phyloP scores from a whole-genome alignment of 2,329 filamentous ascomycete genomes.

The Hymenoscyphus infarciens region DNA sequence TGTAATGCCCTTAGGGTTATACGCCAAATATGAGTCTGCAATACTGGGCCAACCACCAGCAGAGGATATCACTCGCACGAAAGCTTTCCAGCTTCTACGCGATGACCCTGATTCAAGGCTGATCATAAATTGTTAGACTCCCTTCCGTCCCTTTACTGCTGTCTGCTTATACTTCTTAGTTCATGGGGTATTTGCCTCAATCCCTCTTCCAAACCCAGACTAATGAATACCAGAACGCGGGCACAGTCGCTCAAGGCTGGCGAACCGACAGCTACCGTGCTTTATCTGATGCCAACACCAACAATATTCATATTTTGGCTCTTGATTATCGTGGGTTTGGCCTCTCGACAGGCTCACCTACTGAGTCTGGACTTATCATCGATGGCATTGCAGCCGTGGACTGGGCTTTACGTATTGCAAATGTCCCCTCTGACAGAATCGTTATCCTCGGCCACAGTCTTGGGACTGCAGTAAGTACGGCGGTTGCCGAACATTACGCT shows the following conservation, averaged over 20 bases:
- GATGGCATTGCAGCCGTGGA: constrained; percentile 73
- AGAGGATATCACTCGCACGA: constrained; percentile 51
- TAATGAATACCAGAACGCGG: constrained; percentile 63
- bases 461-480: constrained; percentile 79
- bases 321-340: constrained; percentile 92
- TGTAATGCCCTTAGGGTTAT: constrained; percentile 74
- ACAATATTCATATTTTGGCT: constrained; percentile 73
- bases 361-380: constrained; percentile 74
- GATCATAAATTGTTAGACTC: constrained; percentile 57
- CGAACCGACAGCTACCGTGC: constrained; percentile 75
- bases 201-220: background rate
- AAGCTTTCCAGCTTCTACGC: constrained; percentile 58
- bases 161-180: constrained; percentile 41
- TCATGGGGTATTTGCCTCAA: constrained; percentile 51
- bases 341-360: constrained; percentile 72
- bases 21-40: constrained; percentile 64
- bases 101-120: constrained; percentile 61
- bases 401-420: constrained; percentile 63
- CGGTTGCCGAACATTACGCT: constrained; percentile 68
- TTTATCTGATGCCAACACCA: constrained; percentile 66
- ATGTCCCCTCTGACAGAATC: constrained; percentile 67
- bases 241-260: constrained; percentile 74
- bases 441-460: constrained; percentile 83
- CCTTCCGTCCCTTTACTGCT: background rate
- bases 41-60: constrained; percentile 49